phyloP scores from a whole-genome alignment of 1,284 basidiomycete species.

The Trametes sp. region DNA sequence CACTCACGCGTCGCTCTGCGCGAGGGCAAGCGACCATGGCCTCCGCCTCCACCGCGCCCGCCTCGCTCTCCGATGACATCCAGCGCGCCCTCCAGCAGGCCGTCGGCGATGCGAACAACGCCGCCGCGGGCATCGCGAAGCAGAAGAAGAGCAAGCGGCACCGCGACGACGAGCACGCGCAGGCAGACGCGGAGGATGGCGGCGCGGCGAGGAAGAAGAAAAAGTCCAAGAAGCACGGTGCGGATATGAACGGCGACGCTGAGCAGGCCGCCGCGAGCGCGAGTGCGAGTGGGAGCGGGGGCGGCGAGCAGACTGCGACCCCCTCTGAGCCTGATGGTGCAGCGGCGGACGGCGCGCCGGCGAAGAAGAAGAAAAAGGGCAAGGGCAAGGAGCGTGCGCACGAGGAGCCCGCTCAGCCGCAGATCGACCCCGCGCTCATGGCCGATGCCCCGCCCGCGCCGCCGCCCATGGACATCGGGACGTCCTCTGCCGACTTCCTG shows the following conservation, averaged over 20 bases:
- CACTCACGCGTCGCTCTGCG: constrained; percentile 28
- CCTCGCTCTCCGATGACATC: constrained; percentile 44
- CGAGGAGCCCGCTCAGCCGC: constrained; percentile 37
- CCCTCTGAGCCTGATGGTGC: constrained; percentile 17
- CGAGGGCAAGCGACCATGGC: constrained; percentile 22
- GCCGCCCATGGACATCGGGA: constrained; percentile 27
- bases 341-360: constrained; percentile 17
- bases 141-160: constrained; percentile 53
- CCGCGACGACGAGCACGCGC: constrained; percentile 41
- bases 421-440: constrained; percentile 20
- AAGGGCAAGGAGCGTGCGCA: constrained; percentile 45
- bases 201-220: constrained; percentile 42
- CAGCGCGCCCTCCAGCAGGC: constrained; percentile 53
- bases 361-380: constrained; percentile 50
- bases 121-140: constrained; percentile 49
- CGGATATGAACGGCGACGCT: constrained; percentile 14
- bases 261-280: constrained; percentile 9
- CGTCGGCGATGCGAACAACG: constrained; percentile 46
- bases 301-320: constrained; percentile 12
- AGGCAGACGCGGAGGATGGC: constrained; percentile 38
- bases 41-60: constrained; percentile 28
- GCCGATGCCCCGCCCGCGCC: background rate
- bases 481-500: constrained; percentile 58
- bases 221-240: constrained; percentile 40
- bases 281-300: background rate